Conservation (phyloP, 2,329 filamentous ascomycete species). For the Gremmenia infestans region DNA sequence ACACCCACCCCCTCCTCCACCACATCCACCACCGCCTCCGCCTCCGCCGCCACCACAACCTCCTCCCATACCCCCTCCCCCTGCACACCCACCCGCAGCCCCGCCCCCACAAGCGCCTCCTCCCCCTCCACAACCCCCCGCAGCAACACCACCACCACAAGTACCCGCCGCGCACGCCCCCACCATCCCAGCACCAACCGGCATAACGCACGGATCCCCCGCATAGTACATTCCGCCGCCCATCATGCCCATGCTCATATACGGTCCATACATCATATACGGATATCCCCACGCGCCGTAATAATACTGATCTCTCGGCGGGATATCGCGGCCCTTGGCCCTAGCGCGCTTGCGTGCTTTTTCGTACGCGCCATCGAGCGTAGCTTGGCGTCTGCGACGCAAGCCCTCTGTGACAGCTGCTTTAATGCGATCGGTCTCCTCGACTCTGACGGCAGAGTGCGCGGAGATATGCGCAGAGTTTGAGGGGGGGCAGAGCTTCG, state of each 20-base stretch:
- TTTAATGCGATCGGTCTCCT: conserved; percentile 13
- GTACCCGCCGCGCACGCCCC: conserved; percentile 44
- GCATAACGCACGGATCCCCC: conserved; percentile 36
- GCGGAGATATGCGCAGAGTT: conserved; percentile 66
- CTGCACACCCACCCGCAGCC: conserved; percentile 5
- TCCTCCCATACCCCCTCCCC: neutral
- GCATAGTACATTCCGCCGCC: conserved; percentile 41
- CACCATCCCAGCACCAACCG: conserved; percentile 33
- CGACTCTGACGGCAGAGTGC: conserved; percentile 58
- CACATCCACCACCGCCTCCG: conserved; percentile 7
- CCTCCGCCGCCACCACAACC: no score
- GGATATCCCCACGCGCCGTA: conserved; percentile 41
- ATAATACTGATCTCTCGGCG: conserved; percentile 45
- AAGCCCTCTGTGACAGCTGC: conserved; percentile 25
- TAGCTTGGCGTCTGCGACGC: conserved; percentile 31
- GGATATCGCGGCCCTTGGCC: conserved; percentile 45
- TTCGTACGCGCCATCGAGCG: conserved; percentile 52
- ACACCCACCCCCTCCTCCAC: conserved; percentile 1
- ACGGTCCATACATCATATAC: conserved; percentile 47
- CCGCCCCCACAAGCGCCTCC: conserved; percentile 14
- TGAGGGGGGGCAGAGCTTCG: conserved; percentile 47
- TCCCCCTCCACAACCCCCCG: conserved; percentile 19
- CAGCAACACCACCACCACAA: conserved; percentile 38
- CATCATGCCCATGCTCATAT: conserved; percentile 38
- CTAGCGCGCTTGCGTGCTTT: conserved; percentile 46